These are phyloP conservation scores for Botrytis fragariae DNA, from an alignment of 2,329 filamentous ascomycete species.

Conservation along the genomic window DNA sequence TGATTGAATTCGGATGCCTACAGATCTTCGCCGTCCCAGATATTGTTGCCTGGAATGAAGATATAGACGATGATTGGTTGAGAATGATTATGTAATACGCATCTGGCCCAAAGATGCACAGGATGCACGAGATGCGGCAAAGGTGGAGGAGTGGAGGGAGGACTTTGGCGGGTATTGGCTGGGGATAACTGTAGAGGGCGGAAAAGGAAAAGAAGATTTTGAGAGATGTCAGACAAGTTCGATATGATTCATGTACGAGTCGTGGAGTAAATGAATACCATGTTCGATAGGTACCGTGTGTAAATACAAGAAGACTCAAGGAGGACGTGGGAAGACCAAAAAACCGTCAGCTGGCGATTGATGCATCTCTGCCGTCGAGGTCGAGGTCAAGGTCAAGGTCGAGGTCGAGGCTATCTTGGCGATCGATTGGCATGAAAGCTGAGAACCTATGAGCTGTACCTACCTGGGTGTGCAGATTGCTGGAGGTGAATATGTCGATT, in stretches of 20 bases:
- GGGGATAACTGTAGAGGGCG: neutral
- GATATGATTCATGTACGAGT: too few relatives aligned
- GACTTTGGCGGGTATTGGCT: neutral
- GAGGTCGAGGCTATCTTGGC: neutral
- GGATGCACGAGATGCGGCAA: neutral
- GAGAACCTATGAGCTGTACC: neutral
- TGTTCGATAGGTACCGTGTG: too few relatives aligned
- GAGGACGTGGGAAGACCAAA: neutral
- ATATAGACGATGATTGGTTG: neutral
- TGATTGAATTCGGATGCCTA: slow-evolving; percentile 23
- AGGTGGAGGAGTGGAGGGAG: neutral
- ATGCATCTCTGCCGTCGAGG: neutral
- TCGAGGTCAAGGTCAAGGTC: neutral
- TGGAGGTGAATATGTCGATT: neutral
- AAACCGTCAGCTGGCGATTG: neutral
- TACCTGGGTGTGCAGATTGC: neutral
- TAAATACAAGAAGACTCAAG: neutral
- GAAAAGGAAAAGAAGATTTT: neutral
- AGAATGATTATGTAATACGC: neutral
- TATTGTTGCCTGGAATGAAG: slow-evolving; percentile 29
- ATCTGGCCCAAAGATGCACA: neutral
- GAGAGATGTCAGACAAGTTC: too few relatives aligned
- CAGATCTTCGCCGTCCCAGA: slow-evolving; percentile 23
- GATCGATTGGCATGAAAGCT: neutral
- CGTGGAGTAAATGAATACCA: neutral